Percentiles rank a stretch among this genome's conserved stretches.
Conservation (phyloP, 2,329 filamentous ascomycete genomes). For the Biscogniauxia mediterranea region DNA sequence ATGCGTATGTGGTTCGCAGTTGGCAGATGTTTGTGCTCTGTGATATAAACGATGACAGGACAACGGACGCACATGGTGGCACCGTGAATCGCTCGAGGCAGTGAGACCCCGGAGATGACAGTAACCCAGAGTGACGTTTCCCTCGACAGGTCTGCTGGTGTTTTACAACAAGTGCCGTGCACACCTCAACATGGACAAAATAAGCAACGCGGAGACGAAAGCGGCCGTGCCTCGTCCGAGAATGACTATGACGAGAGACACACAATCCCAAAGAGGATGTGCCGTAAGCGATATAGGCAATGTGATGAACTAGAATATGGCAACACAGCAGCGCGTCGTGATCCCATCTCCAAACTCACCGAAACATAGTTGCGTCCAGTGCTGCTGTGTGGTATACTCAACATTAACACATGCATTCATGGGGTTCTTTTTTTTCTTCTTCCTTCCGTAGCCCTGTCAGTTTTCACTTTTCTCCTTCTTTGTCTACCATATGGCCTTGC, state of each 20-base stretch:
- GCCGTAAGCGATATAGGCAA: conserved; percentile 13
- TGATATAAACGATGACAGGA: conserved; percentile 1
- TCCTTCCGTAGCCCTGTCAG: too few relatives aligned
- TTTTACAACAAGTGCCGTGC: conserved; percentile 16
- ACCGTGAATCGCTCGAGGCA: conserved; percentile 10
- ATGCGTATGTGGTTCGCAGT: background rate
- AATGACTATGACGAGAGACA: conserved; percentile 15
- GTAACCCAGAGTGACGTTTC: conserved; percentile 13
- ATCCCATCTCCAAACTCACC: background rate
- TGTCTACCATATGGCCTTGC: background rate
- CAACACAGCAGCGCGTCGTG: conserved; percentile 19
- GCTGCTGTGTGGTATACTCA: background rate
- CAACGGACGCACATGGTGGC: background rate
- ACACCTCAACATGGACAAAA: conserved; percentile 19
- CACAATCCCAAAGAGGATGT: conserved; percentile 14
- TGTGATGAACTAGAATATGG: conserved; percentile 15
- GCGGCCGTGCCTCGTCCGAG: conserved; percentile 16
- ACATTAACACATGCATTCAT: background rate
- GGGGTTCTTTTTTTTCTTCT: background rate
- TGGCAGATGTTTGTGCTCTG: background rate
- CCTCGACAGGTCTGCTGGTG: conserved; percentile 2
- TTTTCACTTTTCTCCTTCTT: background rate
- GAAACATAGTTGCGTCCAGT: background rate
- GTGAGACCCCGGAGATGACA: conserved; percentile 20
- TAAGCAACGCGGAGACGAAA: conserved; percentile 20